phyloP scores from a whole-genome alignment of 768 basidiomycete genomes.

The Strobilomyces echinocephalus region DNA sequence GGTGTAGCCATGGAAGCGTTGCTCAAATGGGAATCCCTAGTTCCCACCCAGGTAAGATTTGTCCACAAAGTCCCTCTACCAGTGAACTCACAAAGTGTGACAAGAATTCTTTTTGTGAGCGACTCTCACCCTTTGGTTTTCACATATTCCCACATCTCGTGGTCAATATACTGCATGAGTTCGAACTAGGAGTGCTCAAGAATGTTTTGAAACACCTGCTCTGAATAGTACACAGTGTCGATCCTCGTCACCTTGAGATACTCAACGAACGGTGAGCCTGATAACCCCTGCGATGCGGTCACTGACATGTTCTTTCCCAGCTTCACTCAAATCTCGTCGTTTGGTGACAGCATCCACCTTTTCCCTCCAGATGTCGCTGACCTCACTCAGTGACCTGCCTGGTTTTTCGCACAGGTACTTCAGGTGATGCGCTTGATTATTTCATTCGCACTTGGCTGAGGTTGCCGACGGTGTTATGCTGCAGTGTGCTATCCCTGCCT shows the following conservation, averaged over 20 bases:
- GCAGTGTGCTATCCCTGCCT: not conserved
- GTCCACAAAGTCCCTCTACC: too few relatives aligned
- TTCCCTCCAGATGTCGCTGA: not conserved
- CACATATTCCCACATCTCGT: not conserved
- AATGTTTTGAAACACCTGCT: not conserved
- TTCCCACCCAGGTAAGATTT: not conserved
- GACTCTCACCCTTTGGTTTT: not conserved
- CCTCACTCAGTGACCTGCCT: not conserved
- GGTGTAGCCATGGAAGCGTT: not conserved
- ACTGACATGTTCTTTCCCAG: not conserved
- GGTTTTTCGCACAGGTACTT: not conserved
- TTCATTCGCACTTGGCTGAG: not conserved
- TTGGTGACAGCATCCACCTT: not conserved
- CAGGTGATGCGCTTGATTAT: not conserved
- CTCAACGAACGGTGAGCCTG: not conserved
- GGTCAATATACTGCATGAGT: not conserved
- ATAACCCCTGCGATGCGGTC: not conserved
- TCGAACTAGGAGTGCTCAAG: not conserved
- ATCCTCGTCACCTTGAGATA: not conserved
- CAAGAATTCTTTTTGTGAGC: not conserved
- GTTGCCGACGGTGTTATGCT: not conserved
- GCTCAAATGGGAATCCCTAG: not conserved
- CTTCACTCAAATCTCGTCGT: not conserved
- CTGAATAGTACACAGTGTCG: not conserved
- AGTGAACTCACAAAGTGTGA: too few relatives aligned